Evolutionary conservation across 352 stramenopile genomes (phyloP), one percentile per base, ranked within the genome.

Genomic region (Lagenidium sp.): DNA sequence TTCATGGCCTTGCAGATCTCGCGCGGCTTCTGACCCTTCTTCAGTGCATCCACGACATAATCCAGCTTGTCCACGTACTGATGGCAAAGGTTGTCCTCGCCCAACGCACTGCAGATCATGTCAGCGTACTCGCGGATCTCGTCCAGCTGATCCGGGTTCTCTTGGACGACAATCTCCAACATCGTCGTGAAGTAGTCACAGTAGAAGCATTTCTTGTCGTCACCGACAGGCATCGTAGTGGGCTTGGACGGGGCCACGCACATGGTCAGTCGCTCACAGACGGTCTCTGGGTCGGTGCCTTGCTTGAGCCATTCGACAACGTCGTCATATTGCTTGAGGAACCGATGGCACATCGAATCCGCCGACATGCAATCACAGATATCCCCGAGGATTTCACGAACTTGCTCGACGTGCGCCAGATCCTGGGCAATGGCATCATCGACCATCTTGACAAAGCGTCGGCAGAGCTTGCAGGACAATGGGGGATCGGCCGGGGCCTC

Each of bases 301-400:
- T 87, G 56, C 44, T 71, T 82, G 7, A 93, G 50, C 80, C 77
- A 90, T 23, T 74, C 53, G 4, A 93, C 77, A 39, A 93, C 79
- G 19, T 76, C 56, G 44, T 93, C 77, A 36, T 68, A 90, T 41
- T 68, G 67, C 32, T 85, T 79, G 7, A 88, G 35, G 51, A 93
- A 83, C 34, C 56, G 59, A 57, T 88, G 79, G 63, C 80, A 93
- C 69, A 75, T 83, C 5, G 77, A 90, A 42, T 86, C 72, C 4
- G 50, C 35, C 13, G 68, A 43, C 69, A 87, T 82, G 35, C 69
- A 68, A 35, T 84, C 63, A 46, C 77, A 90, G 21, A 90, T 50
- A 45, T 90, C 77, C 36, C 69, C 77, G 8, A 90, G 82, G 41
- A 90, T 80, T 7, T 65, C 69, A 41, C 74, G 71, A 20, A 85